Evolutionary conservation across 2,329 filamentous ascomycete species (phyloP).

Genomic region (Uncinocarpus reesii): DNA sequence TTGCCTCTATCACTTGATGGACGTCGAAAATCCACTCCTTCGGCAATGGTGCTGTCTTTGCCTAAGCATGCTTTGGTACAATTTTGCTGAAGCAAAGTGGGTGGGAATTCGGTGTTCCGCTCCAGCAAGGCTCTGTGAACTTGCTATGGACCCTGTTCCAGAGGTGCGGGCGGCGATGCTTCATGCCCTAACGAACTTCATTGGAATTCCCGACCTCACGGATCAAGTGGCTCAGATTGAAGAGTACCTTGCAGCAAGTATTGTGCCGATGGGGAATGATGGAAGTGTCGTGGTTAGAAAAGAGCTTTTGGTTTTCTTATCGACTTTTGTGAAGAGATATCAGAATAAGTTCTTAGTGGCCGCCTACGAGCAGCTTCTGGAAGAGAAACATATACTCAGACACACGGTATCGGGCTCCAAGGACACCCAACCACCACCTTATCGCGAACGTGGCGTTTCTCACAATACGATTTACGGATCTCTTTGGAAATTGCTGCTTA

Average conservation of each 20-base stretch:
- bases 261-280: conserved; percentile 85
- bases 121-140: conserved; percentile 65
- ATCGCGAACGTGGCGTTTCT: conserved; percentile 49
- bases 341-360: conserved; percentile 86
- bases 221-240: conserved; percentile 85
- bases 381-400: conserved; percentile 63
- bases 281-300: conserved; percentile 90
- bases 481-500: conserved; percentile 86
- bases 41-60: conserved; percentile 94
- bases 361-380: conserved; percentile 78
- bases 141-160: conserved; percentile 75
- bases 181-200: conserved; percentile 83
- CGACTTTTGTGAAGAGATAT: conserved; percentile 79
- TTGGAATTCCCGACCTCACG: conserved; percentile 86
- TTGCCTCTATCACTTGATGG: conserved; percentile 71
- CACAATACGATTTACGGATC: conserved; percentile 86
- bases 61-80: conserved; percentile 86
- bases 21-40: conserved; percentile 76
- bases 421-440: conserved; percentile 19
- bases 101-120: conserved; percentile 82
- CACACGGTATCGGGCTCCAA: conserved; percentile 33
- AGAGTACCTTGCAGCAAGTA: conserved; percentile 76
- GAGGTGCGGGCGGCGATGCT: conserved; percentile 91
- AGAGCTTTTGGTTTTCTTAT: conserved; percentile 87
- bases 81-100: conserved; percentile 90